Evolutionary conservation across 2,329 filamentous ascomycete genomes (phyloP).

Genomic region (Cladosporium sp.): DNA sequence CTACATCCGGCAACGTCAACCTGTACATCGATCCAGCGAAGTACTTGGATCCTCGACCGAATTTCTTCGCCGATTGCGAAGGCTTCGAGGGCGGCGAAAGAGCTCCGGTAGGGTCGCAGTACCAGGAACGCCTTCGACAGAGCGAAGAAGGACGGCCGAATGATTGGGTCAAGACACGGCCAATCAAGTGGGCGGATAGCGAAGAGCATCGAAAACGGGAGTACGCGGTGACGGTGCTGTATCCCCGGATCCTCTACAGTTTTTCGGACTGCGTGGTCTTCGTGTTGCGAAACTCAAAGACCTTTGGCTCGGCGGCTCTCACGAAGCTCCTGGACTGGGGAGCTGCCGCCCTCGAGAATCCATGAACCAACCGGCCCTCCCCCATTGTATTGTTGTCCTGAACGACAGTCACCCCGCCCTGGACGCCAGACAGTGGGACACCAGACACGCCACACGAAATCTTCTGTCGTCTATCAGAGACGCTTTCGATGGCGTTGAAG

Average conservation of each 20-base stretch:
- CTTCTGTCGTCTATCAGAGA: conserved; percentile 29
- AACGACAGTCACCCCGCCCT: conserved; percentile 31
- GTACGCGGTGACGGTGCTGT: conserved; percentile 37
- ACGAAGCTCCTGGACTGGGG: conserved; percentile 48
- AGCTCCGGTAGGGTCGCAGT: conserved; percentile 30
- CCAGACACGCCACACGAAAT: conserved; percentile 31
- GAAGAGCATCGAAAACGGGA: conserved; percentile 31
- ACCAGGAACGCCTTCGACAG: conserved; percentile 14
- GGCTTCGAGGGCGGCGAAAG: conserved; percentile 49
- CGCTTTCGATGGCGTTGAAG: conserved; percentile 29
- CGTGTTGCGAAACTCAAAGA: conserved; percentile 37
- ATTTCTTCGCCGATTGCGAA: conserved; percentile 51
- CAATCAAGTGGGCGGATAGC: conserved; percentile 31
- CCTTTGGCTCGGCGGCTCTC: conserved; percentile 33
- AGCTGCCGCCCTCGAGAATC: conserved; percentile 49
- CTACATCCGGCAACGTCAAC: conserved; percentile 48
- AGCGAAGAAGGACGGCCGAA: conserved; percentile 5
- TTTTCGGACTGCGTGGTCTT: conserved; percentile 44
- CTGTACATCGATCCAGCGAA: conserved; percentile 46
- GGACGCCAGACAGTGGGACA: conserved; percentile 32
- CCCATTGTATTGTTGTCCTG: conserved; percentile 52
- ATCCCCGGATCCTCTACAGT: conserved; percentile 40
- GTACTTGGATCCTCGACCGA: conserved; percentile 30
- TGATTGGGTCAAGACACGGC: conserved; percentile 19
- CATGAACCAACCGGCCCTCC: conserved; percentile 52